phyloP scores from a whole-genome alignment of 805 yeast genomes.

The Monosporozyma servazzii region DNA sequence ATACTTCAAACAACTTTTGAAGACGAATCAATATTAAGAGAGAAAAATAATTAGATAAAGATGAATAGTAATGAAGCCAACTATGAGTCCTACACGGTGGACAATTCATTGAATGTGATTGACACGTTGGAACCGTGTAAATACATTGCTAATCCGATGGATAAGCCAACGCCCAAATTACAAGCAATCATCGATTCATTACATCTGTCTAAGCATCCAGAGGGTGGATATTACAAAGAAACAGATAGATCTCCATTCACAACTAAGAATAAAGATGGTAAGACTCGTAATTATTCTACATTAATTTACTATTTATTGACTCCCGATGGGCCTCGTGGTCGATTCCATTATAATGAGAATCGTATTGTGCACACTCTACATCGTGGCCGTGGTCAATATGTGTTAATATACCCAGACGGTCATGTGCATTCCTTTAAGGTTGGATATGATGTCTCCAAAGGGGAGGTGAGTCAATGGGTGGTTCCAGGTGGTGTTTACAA shows the following conservation, averaged over 20 bases:
- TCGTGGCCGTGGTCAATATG: slow-evolving; percentile 47
- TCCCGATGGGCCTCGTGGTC: slow-evolving; percentile 42
- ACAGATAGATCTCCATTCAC: slow-evolving; percentile 43
- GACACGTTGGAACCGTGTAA: slow-evolving; percentile 7
- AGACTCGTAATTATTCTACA: slow-evolving; percentile 36
- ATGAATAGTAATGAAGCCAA: background rate
- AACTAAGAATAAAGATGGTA: slow-evolving; percentile 16
- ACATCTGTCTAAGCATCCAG: slow-evolving; percentile 37
- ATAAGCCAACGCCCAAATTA: slow-evolving; percentile 18
- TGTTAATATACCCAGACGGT: slow-evolving; percentile 44
- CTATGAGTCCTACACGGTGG: slow-evolving; percentile 2
- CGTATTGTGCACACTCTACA: slow-evolving; percentile 48
- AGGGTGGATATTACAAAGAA: slow-evolving; percentile 50
- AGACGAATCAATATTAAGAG: background rate
- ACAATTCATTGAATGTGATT: slow-evolving; percentile 7
- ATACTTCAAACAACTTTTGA: background rate
- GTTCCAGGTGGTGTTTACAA: slow-evolving; percentile 55
- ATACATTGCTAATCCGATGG: slow-evolving; percentile 10
- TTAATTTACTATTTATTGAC: slow-evolving; percentile 45
- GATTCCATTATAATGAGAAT: slow-evolving; percentile 43
- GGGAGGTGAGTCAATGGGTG: slow-evolving; percentile 52
- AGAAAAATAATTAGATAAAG: background rate
- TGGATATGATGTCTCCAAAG: slow-evolving; percentile 39
- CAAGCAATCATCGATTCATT: slow-evolving; percentile 31
- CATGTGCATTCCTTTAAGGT: slow-evolving; percentile 40